A percentile compares a stretch with the other conserved stretches of the same genome.
phyloP scores from a whole-genome alignment of 305 asterid species.

The Fraxinus greggii region DNA sequence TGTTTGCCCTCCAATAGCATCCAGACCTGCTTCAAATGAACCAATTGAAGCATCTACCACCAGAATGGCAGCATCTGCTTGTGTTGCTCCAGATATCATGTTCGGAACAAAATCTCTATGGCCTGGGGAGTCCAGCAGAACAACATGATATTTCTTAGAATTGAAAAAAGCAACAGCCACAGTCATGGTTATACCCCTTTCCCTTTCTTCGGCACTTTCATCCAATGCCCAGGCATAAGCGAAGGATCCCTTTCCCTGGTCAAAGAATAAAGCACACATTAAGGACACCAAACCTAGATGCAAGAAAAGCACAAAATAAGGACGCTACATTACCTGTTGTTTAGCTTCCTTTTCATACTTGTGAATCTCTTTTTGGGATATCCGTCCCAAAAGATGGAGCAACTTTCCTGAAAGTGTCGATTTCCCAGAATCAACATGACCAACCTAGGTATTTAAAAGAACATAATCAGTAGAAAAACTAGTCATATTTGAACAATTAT shows the following conservation, averaged over 20 bases:
- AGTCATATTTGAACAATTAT: neutral
- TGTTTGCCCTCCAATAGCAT: slow-evolving; percentile 85
- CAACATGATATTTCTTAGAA: slow-evolving; percentile 66
- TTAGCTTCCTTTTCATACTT: slow-evolving; percentile 86
- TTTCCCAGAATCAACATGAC: slow-evolving; percentile 99
- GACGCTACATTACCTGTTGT: slow-evolving; percentile 49
- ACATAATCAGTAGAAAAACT: slow-evolving; percentile 7
- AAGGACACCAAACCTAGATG: slow-evolving; percentile 27
- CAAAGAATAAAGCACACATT: slow-evolving; percentile 27
- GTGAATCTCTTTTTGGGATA: slow-evolving; percentile 84
- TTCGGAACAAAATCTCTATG: slow-evolving; percentile 97
- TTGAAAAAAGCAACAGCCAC: slow-evolving; percentile 92
- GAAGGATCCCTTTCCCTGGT: slow-evolving; percentile 95
- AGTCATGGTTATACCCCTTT: slow-evolving; percentile 97
- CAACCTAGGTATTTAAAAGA: slow-evolving; percentile 59
- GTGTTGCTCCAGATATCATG: slow-evolving; percentile 98
- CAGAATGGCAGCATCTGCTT: slow-evolving; percentile 98
- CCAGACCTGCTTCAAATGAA: slow-evolving; percentile 91
- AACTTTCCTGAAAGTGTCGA: slow-evolving; percentile 97
- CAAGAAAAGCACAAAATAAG: slow-evolving; percentile 14
- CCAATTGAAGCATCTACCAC: slow-evolving; percentile 91
- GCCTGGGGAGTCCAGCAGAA: slow-evolving; percentile 96
- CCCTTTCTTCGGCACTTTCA: slow-evolving; percentile 97
- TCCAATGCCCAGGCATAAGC: slow-evolving; percentile 99
- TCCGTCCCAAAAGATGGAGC: slow-evolving; percentile 78